Evolutionary conservation across 306 rosid genomes (phyloP), one percentile per base, ranked within the genome.

Genomic region (Casuarina cunninghamiana): DNA sequence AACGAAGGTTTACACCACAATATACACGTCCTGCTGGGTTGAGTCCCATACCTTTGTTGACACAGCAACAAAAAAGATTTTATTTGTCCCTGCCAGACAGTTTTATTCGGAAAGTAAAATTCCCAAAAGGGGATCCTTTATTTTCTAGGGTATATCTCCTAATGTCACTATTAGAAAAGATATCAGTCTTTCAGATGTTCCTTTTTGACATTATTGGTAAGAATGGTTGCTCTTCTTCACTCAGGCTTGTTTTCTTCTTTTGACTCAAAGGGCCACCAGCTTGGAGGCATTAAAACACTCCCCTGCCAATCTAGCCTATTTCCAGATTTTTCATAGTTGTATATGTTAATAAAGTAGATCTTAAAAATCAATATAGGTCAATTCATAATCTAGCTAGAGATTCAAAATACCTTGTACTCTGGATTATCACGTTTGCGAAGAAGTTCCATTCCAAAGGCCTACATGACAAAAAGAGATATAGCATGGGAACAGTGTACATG

Each of bases 371-470:
- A 77, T 26, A 55, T 60, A 84, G 26, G 58, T 66, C 51, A 8
- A 58, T 35, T 44, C 26, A 63, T 19, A 10, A 66, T 75, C 53
- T 26, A 26, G 46, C 51, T 42, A 80, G 39, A 72, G 66, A 84
- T 44, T 35, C 69, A 65, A 72, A 38, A 82, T 84, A 96, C 99
- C 98, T 93, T 90, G 75, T 90, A 88, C 85, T 96, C 98, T 4
- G 98, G 96, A 89, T 88, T 85, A 77, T 96, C 98, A 73, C 87
- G 77, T 69, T 62, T 93, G 68, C 91, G 89, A 74, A 93, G 99
- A 79, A 96, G 96, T 88, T 93, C 93, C 99, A 96, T 88, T 72
- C 99, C 97, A 79, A 80, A 87, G 75, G 93, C 99, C 99, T 92
- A 54, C 79, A 58, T n/a, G 53, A 62, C 19, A 78, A 54, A 75